These are phyloP conservation scores for Aspergillus coremiiformis DNA, from an alignment of 495 filamentous ascomycete species.

Conservation along the genomic window DNA sequence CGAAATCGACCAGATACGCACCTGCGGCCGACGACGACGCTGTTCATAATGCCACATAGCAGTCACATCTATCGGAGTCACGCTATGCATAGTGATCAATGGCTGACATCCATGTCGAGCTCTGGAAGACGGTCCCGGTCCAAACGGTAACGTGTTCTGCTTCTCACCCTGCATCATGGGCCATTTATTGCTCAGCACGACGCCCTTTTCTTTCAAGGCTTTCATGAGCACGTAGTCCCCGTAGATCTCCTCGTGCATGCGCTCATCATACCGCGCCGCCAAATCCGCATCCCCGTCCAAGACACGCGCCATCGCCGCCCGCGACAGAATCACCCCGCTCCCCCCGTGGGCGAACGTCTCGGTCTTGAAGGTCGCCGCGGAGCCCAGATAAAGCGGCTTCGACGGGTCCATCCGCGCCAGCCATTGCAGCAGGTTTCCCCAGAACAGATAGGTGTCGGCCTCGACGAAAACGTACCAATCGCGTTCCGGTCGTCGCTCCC, in stretches of 20 bases:
- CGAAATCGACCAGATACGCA: constrained; percentile 12
- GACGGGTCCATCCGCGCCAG: constrained; percentile 41
- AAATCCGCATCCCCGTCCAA: constrained; percentile 10
- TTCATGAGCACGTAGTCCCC: constrained; percentile 43
- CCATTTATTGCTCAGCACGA: constrained; percentile 34
- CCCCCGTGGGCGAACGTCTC: constrained; percentile 47
- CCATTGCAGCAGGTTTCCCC: constrained; percentile 50
- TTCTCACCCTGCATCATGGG: constrained; percentile 47
- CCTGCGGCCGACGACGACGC: neutral
- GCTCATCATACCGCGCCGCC: constrained; percentile 29
- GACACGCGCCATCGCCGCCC: constrained; percentile 34
- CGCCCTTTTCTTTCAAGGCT: constrained; percentile 32
- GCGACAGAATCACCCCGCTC: constrained; percentile 43
- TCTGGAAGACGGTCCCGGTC: constrained; percentile 9
- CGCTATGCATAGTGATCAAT: constrained; percentile 54
- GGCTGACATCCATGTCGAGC: constrained; percentile 51
- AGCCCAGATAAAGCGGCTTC: constrained; percentile 43
- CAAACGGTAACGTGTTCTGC: constrained; percentile 34
- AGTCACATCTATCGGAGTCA: constrained; percentile 44
- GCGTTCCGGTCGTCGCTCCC: constrained; percentile 39
- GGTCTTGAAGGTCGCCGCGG: constrained; percentile 35
- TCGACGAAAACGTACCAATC: constrained; percentile 59
- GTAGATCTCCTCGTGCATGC: constrained; percentile 31
- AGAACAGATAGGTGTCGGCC: constrained; percentile 52
- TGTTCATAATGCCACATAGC: constrained; percentile 48